phyloP scores from a whole-genome alignment of 768 basidiomycete genomes.

The Lactifluus rugatus region DNA sequence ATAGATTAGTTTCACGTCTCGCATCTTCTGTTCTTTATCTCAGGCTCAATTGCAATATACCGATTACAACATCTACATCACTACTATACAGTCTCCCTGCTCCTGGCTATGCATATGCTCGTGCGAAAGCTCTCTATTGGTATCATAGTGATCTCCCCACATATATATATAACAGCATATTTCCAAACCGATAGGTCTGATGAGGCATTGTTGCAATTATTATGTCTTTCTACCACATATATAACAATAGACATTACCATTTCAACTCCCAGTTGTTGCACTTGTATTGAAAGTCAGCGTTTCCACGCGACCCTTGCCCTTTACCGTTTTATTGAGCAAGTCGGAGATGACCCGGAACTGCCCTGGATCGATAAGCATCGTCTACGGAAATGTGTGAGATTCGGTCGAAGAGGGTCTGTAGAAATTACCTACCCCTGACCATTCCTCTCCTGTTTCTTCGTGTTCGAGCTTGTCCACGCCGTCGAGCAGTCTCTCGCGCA shows the following conservation, averaged over 20 bases:
- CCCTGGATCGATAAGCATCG: slow-evolving; percentile 86
- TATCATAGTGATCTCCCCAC: slow-evolving; percentile 9
- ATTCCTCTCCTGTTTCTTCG: slow-evolving; percentile 67
- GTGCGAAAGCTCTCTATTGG: slow-evolving; percentile 3
- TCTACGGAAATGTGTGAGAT: slow-evolving; percentile 35
- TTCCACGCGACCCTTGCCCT: slow-evolving; percentile 79
- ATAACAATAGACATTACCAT: background rate
- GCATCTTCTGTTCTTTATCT: slow-evolving; percentile 10
- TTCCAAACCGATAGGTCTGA: background rate
- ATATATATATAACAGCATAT: slow-evolving; percentile 15
- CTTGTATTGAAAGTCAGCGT: slow-evolving; percentile 56
- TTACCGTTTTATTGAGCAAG: slow-evolving; percentile 82
- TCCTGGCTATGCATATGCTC: slow-evolving; percentile 10
- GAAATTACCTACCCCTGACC: slow-evolving; percentile 66
- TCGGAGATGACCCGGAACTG: slow-evolving; percentile 87
- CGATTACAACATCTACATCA: slow-evolving; percentile 9
- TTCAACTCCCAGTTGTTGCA: slow-evolving; percentile 32
- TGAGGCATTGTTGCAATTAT: background rate
- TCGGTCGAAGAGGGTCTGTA: background rate
- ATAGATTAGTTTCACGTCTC: background rate
- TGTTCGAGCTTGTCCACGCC: slow-evolving; percentile 77
- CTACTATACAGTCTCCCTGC: slow-evolving; percentile 6
- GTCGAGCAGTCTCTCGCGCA: slow-evolving; percentile 63
- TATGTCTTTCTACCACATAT: background rate
- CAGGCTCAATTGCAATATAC: slow-evolving; percentile 10